These are phyloP conservation scores for Ophiostoma himal-ulmi DNA, from an alignment of 2,329 filamentous ascomycete species.

Conservation along the genomic window DNA sequence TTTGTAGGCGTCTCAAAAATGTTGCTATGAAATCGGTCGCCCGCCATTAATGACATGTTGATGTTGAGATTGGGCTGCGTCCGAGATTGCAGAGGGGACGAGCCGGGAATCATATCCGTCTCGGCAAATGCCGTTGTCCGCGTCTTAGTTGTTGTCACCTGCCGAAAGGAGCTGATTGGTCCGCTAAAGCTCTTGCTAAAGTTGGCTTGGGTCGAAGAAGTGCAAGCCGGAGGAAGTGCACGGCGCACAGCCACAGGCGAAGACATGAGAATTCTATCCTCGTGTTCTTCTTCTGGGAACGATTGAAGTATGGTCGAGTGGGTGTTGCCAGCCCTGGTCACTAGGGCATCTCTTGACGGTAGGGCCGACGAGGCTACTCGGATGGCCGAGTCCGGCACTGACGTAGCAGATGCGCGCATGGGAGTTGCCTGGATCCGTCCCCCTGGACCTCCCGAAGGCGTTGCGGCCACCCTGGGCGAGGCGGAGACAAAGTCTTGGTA, in stretches of 20 bases:
- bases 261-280: conserved; percentile 13
- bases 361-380: neutral
- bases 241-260: conserved; percentile 9
- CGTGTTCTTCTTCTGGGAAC: conserved; percentile 14
- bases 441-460: conserved; percentile 23
- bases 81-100: conserved; percentile 24
- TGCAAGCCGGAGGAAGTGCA: neutral
- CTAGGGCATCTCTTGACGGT: neutral
- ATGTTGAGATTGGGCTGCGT: conserved; percentile 14
- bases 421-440: conserved; percentile 30
- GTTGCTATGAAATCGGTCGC: neutral
- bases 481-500: conserved; percentile 1
- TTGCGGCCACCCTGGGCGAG: conserved; percentile 26
- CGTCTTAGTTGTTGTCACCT: conserved; percentile 6
- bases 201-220: neutral
- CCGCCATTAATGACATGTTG: neutral
- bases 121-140: neutral
- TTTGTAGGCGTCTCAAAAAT: conserved; percentile 32
- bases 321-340: neutral
- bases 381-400: conserved; percentile 22
- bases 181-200: neutral
- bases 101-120: conserved; percentile 21
- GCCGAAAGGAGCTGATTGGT: neutral
- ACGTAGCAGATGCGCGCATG: conserved; percentile 22
- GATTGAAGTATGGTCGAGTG: neutral